Conservation (phyloP, 352 stramenopile species). For the Sclerospora graminicola region DNA sequence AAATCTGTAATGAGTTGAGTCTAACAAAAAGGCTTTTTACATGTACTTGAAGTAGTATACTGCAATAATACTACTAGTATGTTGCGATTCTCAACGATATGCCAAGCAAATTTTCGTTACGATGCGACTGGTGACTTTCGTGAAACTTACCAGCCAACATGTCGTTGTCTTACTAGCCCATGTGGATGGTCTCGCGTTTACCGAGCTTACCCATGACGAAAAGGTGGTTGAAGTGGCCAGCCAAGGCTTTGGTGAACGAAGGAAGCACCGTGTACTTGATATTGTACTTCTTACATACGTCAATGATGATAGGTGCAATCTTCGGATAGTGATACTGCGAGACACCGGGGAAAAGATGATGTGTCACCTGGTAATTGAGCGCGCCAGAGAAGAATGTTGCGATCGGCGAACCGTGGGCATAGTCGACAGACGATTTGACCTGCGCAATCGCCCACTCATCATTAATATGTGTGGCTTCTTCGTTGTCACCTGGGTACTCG, state of each 20-base stretch:
- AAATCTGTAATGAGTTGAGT: too few relatives aligned
- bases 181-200: conserved; percentile 72
- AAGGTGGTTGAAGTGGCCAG: conserved; percentile 84
- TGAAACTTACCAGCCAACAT: too few relatives aligned
- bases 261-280: conserved; percentile 87
- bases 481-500: conserved; percentile 73
- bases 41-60: too few relatives aligned
- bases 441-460: conserved; percentile 91
- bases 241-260: conserved; percentile 66
- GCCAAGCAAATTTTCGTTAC: too few relatives aligned
- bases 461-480: conserved; percentile 44
- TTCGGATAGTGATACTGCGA: conserved; percentile 90
- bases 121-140: too few relatives aligned
- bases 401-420: conserved; percentile 68
- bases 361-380: conserved; percentile 96
- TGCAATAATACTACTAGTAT: too few relatives aligned
- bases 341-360: conserved; percentile 88
- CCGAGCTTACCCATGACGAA: conserved; percentile 82
- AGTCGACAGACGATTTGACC: conserved; percentile 93
- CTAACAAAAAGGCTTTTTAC: too few relatives aligned
- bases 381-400: conserved; percentile 91
- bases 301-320: conserved; percentile 89
- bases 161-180: conserved; percentile 64
- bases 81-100: too few relatives aligned
- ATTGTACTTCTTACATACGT: conserved; percentile 90